Conservation (phyloP, 164 flowering plant species). For the Nelumbo lutea region DNA sequence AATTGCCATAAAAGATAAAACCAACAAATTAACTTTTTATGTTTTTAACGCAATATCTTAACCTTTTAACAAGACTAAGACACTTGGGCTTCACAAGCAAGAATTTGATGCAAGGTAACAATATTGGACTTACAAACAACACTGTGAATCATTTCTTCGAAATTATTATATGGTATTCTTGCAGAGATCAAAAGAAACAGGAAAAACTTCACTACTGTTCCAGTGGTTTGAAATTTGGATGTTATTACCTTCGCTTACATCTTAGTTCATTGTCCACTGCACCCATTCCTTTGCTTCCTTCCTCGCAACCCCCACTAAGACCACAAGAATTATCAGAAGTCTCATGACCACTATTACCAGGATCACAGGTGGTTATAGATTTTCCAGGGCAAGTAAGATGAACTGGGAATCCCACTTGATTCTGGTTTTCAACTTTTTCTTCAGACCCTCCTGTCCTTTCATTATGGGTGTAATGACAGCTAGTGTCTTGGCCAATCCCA, state of each 20-base stretch:
- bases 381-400: conserved; percentile 27
- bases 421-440: conserved; percentile 35
- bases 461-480: conserved; percentile 19
- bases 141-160: background rate
- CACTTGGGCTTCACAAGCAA: no score
- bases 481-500: conserved; percentile 33
- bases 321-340: conserved; percentile 54
- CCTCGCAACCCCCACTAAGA: conserved; percentile 59
- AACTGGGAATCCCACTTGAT: conserved; percentile 24
- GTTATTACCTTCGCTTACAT: conserved; percentile 68
- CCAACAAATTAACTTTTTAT: background rate
- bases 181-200: background rate
- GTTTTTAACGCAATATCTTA: background rate
- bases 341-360: conserved; percentile 25
- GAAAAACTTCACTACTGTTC: background rate
- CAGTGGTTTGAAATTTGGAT: background rate
- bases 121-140: background rate
- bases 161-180: background rate
- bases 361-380: conserved; percentile 22
- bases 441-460: conserved; percentile 43
- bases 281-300: conserved; percentile 43
- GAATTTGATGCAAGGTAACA: no score
- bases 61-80: background rate
- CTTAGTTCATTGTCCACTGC: conserved; percentile 50
- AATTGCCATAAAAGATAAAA: background rate